A percentile compares a stretch with the other conserved stretches of the same genome.
Evolutionary conservation across 1,284 basidiomycete species (phyloP).

Genomic region (Tylopilus sp.): DNA sequence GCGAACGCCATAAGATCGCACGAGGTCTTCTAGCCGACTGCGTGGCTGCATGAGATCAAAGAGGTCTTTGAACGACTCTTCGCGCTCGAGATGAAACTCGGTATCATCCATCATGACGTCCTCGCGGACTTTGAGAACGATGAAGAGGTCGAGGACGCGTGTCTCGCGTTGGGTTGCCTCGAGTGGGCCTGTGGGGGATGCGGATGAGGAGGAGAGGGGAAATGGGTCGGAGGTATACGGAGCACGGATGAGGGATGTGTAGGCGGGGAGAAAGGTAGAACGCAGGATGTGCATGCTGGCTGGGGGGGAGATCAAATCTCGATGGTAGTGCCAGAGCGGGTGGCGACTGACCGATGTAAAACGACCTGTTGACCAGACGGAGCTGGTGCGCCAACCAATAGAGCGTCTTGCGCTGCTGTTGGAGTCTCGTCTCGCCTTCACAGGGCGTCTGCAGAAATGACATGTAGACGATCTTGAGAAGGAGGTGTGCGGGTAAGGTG

Average conservation of each 20-base stretch:
- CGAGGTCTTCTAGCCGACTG: slow-evolving; percentile 76
- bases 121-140: slow-evolving; percentile 80
- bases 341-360: slow-evolving; percentile 69
- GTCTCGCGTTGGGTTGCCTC: slow-evolving; percentile 71
- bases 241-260: slow-evolving; percentile 66
- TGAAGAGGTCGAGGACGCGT: slow-evolving; percentile 77
- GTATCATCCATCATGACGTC: slow-evolving; percentile 79
- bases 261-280: slow-evolving; percentile 75
- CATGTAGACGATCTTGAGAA: slow-evolving; percentile 71
- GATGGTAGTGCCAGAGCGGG: background rate
- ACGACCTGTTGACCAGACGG: slow-evolving; percentile 69
- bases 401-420: slow-evolving; percentile 70
- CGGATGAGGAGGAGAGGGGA: slow-evolving; percentile 54
- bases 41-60: slow-evolving; percentile 81
- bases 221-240: slow-evolving; percentile 84
- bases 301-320: slow-evolving; percentile 37
- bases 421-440: slow-evolving; percentile 50
- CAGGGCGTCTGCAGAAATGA: slow-evolving; percentile 61
- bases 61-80: slow-evolving; percentile 78
- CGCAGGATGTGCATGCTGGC: slow-evolving; percentile 85
- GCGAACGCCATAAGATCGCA: slow-evolving; percentile 67
- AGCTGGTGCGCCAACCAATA: slow-evolving; percentile 76
- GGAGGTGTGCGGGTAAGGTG: slow-evolving; percentile 64
- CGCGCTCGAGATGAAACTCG: slow-evolving; percentile 76
- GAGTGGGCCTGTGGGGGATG: slow-evolving; percentile 37